Evolutionary conservation across 2,329 filamentous ascomycete species (phyloP).

Genomic region (Rhynchosporium agropyri): DNA sequence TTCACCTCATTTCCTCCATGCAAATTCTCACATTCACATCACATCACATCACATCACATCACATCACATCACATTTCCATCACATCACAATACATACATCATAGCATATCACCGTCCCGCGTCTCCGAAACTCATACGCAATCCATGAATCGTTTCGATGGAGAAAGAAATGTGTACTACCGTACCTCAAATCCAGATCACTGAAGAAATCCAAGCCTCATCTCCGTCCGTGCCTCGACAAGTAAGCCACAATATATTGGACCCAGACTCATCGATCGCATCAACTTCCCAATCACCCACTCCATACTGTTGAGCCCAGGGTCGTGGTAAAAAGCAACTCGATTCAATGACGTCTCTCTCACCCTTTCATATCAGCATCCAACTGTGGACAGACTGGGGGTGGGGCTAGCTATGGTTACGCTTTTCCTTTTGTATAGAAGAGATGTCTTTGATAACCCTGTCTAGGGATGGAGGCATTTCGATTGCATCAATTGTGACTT

Average conservation of each 20-base stretch:
- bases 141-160: background rate
- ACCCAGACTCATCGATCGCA: background rate
- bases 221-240: constrained; percentile 9
- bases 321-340: background rate
- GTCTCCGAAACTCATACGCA: background rate
- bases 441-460: background rate
- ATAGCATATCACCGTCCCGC: constrained; percentile 1
- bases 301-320: too few species aligned
- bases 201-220: background rate
- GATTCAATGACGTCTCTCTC: background rate
- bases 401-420: background rate
- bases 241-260: constrained; percentile 5
- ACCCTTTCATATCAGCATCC: constrained; percentile 7
- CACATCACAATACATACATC: background rate
- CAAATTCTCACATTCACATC: background rate
- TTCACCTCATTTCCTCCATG: too few species aligned
- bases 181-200: too few species aligned
- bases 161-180: background rate
- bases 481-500: too few species aligned
- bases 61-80: background rate
- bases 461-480: too few species aligned
- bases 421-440: too few species aligned
- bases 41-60: background rate
- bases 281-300: constrained; percentile 3
- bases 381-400: background rate